Percentiles rank a stretch among this genome's conserved stretches.
Evolutionary conservation across 2,329 filamentous ascomycete species (phyloP).

Genomic region (Arthrobotrys conoides): DNA sequence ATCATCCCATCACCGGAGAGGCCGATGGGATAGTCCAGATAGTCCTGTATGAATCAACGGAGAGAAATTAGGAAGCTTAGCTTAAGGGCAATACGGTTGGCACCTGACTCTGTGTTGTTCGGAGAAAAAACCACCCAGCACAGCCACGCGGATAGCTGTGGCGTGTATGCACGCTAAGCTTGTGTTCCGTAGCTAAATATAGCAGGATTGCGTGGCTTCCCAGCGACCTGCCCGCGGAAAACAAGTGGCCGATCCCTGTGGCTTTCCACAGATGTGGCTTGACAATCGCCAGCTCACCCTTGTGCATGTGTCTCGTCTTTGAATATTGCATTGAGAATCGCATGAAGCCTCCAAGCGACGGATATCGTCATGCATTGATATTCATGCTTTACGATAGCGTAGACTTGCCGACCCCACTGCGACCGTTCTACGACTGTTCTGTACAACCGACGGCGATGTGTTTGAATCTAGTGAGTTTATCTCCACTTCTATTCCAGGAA

Average conservation of each 20-base stretch:
- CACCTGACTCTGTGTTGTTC: conserved; percentile 46
- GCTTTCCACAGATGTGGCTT: conserved; percentile 41
- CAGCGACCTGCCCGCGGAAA: conserved; percentile 26
- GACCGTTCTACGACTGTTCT: background rate
- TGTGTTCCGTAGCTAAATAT: conserved; percentile 47
- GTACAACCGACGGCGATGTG: background rate
- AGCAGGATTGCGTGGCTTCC: conserved; percentile 40
- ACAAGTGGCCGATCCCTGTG: conserved; percentile 37
- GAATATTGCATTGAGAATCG: background rate
- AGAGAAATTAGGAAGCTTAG: conserved; percentile 1
- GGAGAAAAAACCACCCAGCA: conserved; percentile 48
- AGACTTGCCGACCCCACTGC: conserved; percentile 15
- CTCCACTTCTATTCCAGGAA: conserved; percentile 35
- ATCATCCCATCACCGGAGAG: conserved; percentile 51
- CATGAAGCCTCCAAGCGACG: conserved; percentile 34
- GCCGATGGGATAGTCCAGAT: conserved; percentile 27
- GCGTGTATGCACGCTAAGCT: conserved; percentile 40
- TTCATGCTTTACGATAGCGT: conserved; percentile 35
- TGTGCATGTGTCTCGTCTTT: conserved; percentile 16
- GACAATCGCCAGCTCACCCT: conserved; percentile 30
- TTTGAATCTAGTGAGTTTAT: conserved; percentile 9
- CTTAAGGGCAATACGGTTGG: conserved; percentile 2
- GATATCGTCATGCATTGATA: conserved; percentile 31
- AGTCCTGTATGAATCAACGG: conserved; percentile 41
- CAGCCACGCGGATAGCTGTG: conserved; percentile 59